Evolutionary conservation across 495 filamentous ascomycete species (phyloP).

Genomic region (Trichoderma erinaceum): DNA sequence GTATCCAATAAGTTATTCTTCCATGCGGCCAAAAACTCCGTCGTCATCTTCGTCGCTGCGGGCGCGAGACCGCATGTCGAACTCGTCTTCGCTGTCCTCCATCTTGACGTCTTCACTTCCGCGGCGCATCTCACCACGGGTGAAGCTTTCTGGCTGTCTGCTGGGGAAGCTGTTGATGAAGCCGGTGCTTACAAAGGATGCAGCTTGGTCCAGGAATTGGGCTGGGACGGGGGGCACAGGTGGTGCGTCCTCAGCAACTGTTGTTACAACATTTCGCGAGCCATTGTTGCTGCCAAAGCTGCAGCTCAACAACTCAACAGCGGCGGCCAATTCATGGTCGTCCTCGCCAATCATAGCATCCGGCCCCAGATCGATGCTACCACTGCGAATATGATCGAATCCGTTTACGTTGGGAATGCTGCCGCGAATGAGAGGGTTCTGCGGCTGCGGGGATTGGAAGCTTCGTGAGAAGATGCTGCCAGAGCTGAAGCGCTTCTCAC

Average conservation of each 20-base stretch:
- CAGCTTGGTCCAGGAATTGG: slow-evolving; percentile 52
- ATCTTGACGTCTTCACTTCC: slow-evolving; percentile 54
- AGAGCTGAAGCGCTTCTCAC: slow-evolving; percentile 54
- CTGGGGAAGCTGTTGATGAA: slow-evolving; percentile 49
- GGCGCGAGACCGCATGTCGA: slow-evolving; percentile 54
- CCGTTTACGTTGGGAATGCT: slow-evolving; percentile 42
- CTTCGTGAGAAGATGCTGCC: slow-evolving; percentile 72
- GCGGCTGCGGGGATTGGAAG: slow-evolving; percentile 66
- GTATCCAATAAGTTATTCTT: slow-evolving; percentile 53
- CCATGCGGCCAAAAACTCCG: slow-evolving; percentile 92
- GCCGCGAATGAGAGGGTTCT: slow-evolving; percentile 44
- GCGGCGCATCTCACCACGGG: slow-evolving; percentile 37
- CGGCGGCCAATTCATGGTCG: slow-evolving; percentile 78
- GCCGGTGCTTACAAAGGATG: slow-evolving; percentile 36
- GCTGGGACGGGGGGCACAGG: slow-evolving; percentile 81
- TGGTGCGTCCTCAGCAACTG: slow-evolving; percentile 65
- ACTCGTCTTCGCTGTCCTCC: slow-evolving; percentile 76
- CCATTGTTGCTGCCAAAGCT: slow-evolving; percentile 73
- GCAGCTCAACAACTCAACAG: slow-evolving; percentile 82
- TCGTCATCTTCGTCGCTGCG: slow-evolving; percentile 88
- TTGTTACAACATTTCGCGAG: slow-evolving; percentile 57
- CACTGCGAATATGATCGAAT: slow-evolving; percentile 51
- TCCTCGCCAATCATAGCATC: slow-evolving; percentile 57
- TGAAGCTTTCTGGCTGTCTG: slow-evolving; percentile 45
- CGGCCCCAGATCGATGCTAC: slow-evolving; percentile 52